phyloP scores from a whole-genome alignment of 1,284 basidiomycete species.

The Leccinum variabile region DNA sequence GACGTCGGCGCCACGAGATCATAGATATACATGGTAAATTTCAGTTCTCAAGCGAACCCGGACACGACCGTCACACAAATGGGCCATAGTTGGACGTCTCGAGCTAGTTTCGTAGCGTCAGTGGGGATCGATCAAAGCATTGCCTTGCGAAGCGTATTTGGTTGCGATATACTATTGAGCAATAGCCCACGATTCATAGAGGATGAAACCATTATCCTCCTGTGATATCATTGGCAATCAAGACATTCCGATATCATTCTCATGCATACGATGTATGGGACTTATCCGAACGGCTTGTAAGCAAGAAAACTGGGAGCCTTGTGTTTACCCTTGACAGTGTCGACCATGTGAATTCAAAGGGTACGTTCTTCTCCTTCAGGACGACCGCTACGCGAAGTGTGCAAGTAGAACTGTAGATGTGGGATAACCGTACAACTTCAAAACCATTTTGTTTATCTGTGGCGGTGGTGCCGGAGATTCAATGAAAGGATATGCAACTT shows the following conservation, averaged over 20 bases:
- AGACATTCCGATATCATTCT: not conserved
- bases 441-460: constrained; percentile 40
- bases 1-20: too few species aligned
- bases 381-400: constrained; percentile 40
- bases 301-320: constrained; percentile 45
- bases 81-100: constrained; percentile 39
- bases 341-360: constrained; percentile 47
- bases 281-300: constrained; percentile 62
- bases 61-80: constrained; percentile 17
- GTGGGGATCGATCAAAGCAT: constrained; percentile 31
- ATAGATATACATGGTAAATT: constrained; percentile 8
- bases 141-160: constrained; percentile 36
- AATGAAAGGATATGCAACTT: not conserved
- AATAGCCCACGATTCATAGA: constrained; percentile 47
- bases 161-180: constrained; percentile 37
- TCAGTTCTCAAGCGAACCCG: constrained; percentile 36
- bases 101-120: constrained; percentile 37
- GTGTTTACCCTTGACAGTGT: constrained; percentile 46
- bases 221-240: constrained; percentile 1
- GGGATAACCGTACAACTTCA: constrained; percentile 48
- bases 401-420: constrained; percentile 36
- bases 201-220: constrained; percentile 38
- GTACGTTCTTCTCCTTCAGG: constrained; percentile 50
- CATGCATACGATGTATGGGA: constrained; percentile 49
- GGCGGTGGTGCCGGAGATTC: not conserved